Base-by-base conservation (phyloP, 768 basidiomycete species). In the Lactarius deliciosus region DNA sequence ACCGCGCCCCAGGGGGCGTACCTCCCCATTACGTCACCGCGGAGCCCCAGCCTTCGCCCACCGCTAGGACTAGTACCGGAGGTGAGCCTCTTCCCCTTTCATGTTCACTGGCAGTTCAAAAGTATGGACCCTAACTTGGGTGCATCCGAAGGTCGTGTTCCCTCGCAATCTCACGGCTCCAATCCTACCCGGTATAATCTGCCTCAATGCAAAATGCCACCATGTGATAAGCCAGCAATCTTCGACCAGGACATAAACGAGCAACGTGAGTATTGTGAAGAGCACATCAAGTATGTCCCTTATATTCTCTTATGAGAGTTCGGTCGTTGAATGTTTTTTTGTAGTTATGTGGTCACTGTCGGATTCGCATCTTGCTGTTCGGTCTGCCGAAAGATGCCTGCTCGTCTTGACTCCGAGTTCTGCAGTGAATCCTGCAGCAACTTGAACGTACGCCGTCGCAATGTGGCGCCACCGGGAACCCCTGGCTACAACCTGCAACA, bases 341-440 rank as follows among this genome's bases (percentile, higher is more conserved):
- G 41, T n/a, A 67, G 66, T 20, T 1, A 1, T 45, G 57, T 32
- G 11, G 6, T 67, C 5, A 0, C 15, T 8, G 2, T 2, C 1
- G 57, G 66, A 36, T 63, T 55, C 20, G 66, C 66, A 1, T 25
- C 25, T 3, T 6, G 13, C 15, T 67, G 66, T 41, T 1, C 1
- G 34, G 20, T n/a, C 9, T 67, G 66, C 41, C 1, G 4, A 2
- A 20, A 11, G 2, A 55, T 60, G 30, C 62, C 66, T n/a, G 61
- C 58, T 45, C 25, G 32, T 47, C 30, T 40, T 13, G 34, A 56
- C 25, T 59, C 62, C 25, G 22, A 22, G 0, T 63, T 59, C 50
- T 67, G 66, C 50, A 67, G 57, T 56, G 41, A 15, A 18, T 18
- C 5, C 16, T 67, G 66, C 16, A 53, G 45, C 20, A 61, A 36